These are phyloP conservation scores for Russula vinacea DNA, from an alignment of 768 basidiomycete species.

Conservation along the genomic window DNA sequence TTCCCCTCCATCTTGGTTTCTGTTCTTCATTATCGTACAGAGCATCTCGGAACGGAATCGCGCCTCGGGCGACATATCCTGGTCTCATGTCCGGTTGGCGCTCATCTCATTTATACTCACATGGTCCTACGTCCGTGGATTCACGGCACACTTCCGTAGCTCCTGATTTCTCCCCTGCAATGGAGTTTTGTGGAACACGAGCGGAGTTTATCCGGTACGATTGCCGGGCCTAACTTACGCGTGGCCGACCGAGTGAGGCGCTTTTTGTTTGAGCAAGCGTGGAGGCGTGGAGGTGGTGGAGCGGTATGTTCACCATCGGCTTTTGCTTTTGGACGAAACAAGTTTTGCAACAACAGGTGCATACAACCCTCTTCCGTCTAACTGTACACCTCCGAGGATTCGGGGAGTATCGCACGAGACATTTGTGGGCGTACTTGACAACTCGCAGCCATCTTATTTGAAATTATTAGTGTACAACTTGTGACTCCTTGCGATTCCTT, in stretches of 20 bases:
- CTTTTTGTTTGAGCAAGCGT: conserved; percentile 63
- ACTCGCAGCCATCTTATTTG: no score
- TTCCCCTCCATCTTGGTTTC: conserved; percentile 36
- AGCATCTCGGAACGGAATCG: conserved; percentile 20
- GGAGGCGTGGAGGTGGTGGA: conserved; percentile 73
- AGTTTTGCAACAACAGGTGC: conserved; percentile 50
- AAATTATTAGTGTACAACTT: no score
- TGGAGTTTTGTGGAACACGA: conserved; percentile 57
- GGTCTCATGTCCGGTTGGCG: conserved; percentile 38
- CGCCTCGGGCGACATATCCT: background rate
- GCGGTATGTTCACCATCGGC: no score
- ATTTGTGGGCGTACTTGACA: conserved; percentile 59
- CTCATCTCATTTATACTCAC: conserved; percentile 43
- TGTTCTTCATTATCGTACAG: conserved; percentile 36
- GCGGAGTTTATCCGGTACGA: conserved; percentile 4
- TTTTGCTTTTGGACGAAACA: conserved; percentile 49
- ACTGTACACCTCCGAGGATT: conserved; percentile 33
- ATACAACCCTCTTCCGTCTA: conserved; percentile 13
- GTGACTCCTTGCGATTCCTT: conserved; percentile 39
- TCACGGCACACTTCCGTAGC: background rate
- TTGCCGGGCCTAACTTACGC: conserved; percentile 33
- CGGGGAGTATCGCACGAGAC: conserved; percentile 42
- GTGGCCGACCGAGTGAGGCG: conserved; percentile 52
- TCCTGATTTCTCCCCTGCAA: conserved; percentile 43
- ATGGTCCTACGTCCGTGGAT: conserved; percentile 38